Evolutionary conservation across 2,329 filamentous ascomycete genomes (phyloP).

Genomic region (Botrytis pseudocinerea): DNA sequence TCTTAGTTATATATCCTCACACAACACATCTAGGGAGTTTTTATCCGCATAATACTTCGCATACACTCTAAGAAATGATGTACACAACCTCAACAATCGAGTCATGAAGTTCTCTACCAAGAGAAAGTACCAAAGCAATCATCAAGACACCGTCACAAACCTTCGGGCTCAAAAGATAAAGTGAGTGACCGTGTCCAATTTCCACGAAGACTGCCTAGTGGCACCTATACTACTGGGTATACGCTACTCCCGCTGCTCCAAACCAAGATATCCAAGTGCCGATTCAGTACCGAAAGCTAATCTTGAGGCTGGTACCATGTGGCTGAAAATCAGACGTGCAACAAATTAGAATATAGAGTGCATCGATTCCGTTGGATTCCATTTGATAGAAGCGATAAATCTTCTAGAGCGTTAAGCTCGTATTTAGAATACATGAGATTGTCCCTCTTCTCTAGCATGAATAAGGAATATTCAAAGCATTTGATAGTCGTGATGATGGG

Average conservation of each 20-base stretch:
- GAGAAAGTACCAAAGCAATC: not conserved
- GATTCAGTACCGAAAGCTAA: not conserved
- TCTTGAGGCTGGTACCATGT: not conserved
- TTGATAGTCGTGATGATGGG: not conserved
- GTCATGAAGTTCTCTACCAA: not conserved
- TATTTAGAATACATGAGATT: not conserved
- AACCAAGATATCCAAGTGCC: not conserved
- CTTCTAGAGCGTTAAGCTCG: not conserved
- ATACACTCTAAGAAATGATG: not conserved
- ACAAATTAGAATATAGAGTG: not conserved
- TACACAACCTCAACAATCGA: not conserved
- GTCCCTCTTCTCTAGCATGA: not conserved
- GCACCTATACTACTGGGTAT: not conserved
- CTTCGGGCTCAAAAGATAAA: not conserved
- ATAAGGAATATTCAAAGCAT: not conserved
- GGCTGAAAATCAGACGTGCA: constrained; percentile 3
- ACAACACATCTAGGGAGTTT: not conserved
- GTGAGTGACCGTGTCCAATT: not conserved
- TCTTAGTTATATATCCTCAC: not conserved
- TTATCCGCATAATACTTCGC: not conserved
- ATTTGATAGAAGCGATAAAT: not conserved
- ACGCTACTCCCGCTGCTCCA: not conserved
- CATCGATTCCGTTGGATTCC: not conserved
- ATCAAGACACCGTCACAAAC: not conserved
- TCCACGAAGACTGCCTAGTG: not conserved